Evolutionary conservation across 495 filamentous ascomycete genomes (phyloP).

Genomic region (Penicillium pulvis): DNA sequence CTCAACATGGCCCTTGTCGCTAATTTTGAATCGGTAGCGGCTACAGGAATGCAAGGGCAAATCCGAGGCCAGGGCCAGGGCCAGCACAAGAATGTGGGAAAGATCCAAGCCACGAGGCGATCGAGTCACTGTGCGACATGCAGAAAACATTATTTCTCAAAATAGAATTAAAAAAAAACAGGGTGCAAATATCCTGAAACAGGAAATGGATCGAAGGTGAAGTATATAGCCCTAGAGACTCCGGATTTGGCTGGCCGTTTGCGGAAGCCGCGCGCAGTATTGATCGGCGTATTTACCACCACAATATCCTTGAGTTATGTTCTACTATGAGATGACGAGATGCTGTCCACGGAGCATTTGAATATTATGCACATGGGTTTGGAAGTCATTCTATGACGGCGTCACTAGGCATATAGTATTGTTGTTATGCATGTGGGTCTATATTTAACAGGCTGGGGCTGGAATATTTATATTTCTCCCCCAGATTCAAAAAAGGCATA

Average conservation of each 20-base stretch:
- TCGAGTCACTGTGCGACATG: background rate
- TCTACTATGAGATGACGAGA: background rate
- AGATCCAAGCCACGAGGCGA: constrained; percentile 26
- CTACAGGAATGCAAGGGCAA: constrained; percentile 26
- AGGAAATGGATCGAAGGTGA: background rate
- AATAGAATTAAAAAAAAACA: background rate
- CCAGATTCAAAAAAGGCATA: no score
- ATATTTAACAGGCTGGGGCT: no score
- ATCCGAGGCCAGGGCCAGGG: constrained; percentile 12
- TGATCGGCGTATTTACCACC: background rate
- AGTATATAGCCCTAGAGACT: background rate
- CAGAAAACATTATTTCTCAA: background rate
- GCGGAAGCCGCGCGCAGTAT: constrained; percentile 16
- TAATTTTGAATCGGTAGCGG: constrained; percentile 15
- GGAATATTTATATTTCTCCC: no score
- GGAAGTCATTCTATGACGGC: no score
- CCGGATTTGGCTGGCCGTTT: constrained; percentile 19
- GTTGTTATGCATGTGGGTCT: no score
- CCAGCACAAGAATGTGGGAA: constrained; percentile 27
- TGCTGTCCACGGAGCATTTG: background rate
- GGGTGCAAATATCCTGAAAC: background rate
- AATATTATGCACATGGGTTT: no score
- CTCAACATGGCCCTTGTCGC: constrained; percentile 7
- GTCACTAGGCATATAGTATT: no score
- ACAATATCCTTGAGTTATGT: background rate